These are phyloP conservation scores for Syzygium grande DNA, from an alignment of 345 rosid species.

Conservation along the genomic window DNA sequence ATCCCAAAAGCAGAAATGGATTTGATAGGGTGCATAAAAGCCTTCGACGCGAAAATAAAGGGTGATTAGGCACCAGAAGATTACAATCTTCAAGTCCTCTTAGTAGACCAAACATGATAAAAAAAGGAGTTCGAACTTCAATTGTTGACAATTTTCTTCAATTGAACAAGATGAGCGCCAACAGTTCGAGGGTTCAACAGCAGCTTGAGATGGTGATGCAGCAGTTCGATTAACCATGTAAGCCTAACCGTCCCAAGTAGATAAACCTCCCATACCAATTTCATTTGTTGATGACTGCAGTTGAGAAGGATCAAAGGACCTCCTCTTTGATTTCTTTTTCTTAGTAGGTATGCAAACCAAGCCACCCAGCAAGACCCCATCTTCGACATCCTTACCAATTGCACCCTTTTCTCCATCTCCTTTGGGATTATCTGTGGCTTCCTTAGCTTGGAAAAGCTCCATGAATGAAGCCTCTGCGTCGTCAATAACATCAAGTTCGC, in stretches of 20 bases:
- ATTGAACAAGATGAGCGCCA: neutral
- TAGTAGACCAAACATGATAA: neutral
- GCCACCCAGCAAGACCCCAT: slow-evolving; percentile 11
- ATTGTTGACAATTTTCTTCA: neutral
- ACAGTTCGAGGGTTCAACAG: neutral
- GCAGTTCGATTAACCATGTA: neutral
- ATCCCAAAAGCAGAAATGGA: neutral
- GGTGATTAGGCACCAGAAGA: neutral
- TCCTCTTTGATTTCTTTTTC: slow-evolving; percentile 44
- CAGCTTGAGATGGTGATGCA: neutral
- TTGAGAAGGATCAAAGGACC: slow-evolving; percentile 9
- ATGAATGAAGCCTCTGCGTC: slow-evolving; percentile 49
- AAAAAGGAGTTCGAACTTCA: neutral
- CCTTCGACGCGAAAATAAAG: neutral
- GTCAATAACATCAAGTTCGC: slow-evolving; percentile 49
- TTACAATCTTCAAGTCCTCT: neutral
- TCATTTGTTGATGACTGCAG: slow-evolving; percentile 26
- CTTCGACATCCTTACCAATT: slow-evolving; percentile 10
- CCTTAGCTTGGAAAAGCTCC: slow-evolving; percentile 31
- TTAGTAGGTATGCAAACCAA: slow-evolving; percentile 16
- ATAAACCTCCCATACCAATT: slow-evolving; percentile 78
- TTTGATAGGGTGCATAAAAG: neutral
- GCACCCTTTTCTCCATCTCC: slow-evolving; percentile 5
- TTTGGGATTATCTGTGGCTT: slow-evolving; percentile 10
- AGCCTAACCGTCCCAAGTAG: slow-evolving; percentile 54